phyloP scores from a whole-genome alignment of 2,329 filamentous ascomycete genomes.

The Pseudogymnoascus sp. region DNA sequence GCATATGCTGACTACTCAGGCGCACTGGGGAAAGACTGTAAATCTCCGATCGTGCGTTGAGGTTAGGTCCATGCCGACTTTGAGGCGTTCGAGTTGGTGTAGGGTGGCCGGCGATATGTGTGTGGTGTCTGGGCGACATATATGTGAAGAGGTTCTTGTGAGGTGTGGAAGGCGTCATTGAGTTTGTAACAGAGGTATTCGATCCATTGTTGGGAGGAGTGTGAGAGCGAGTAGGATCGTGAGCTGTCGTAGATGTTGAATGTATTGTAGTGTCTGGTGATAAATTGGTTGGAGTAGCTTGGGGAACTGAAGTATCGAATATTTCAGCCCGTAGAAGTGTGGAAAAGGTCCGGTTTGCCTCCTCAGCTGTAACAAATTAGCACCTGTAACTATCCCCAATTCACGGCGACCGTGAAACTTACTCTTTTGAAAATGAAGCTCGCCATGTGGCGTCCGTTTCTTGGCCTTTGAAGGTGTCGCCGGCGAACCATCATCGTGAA shows the following conservation, averaged over 20 bases:
- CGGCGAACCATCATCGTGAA: constrained; percentile 88
- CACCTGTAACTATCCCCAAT: constrained; percentile 22
- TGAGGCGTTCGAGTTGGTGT: constrained; percentile 86
- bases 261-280: constrained; percentile 49
- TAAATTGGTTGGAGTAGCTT: constrained; percentile 56
- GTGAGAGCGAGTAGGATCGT: constrained; percentile 63
- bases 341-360: constrained; percentile 90
- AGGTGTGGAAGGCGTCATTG: constrained; percentile 83
- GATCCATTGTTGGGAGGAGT: constrained; percentile 67
- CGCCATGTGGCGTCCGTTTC: constrained; percentile 77
- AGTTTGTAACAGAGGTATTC: constrained; percentile 56
- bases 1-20: constrained; percentile 84
- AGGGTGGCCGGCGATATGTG: constrained; percentile 65
- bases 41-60: constrained; percentile 84
- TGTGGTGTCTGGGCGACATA: constrained; percentile 62
- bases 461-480: constrained; percentile 80
- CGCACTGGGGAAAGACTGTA: constrained; percentile 94
- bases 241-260: constrained; percentile 42
- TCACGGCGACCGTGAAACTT: constrained; percentile 30
- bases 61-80: constrained; percentile 75
- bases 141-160: constrained; percentile 97
- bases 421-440: constrained; percentile 93
- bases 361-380: constrained; percentile 53
- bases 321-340: constrained; percentile 81
- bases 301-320: constrained; percentile 83